These are phyloP conservation scores for Hymenoscyphus fructigenus DNA, from an alignment of 2,329 filamentous ascomycete species.

Conservation along the genomic window DNA sequence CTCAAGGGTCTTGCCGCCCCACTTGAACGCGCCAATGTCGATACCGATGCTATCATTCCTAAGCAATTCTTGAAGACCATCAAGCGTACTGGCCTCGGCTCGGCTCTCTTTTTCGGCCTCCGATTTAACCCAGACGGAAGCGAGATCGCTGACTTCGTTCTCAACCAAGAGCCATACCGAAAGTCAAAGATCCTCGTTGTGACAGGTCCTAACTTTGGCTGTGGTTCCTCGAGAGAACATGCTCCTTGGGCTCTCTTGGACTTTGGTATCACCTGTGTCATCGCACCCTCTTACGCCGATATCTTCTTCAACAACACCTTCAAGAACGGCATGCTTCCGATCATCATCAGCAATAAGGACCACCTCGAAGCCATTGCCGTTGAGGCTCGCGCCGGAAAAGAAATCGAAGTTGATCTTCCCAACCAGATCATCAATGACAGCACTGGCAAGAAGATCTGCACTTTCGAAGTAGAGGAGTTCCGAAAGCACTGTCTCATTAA, in stretches of 20 bases:
- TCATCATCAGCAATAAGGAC: conserved; percentile 67
- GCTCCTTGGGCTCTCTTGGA: conserved; percentile 96
- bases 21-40: conserved; percentile 84
- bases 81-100: conserved; percentile 91
- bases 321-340: conserved; percentile 98
- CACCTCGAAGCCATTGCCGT: conserved; percentile 69
- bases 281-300: conserved; percentile 85
- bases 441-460: conserved; percentile 69
- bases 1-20: conserved; percentile 87
- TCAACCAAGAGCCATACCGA: conserved; percentile 88
- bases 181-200: conserved; percentile 85
- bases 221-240: conserved; percentile 89
- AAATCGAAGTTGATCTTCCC: conserved; percentile 86
- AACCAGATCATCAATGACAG: conserved; percentile 80
- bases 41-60: conserved; percentile 99
- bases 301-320: conserved; percentile 99
- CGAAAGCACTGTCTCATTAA: conserved; percentile 92
- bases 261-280: conserved; percentile 92
- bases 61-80: conserved; percentile 99
- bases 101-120: conserved; percentile 81
- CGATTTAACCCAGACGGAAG: conserved; percentile 72
- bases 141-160: conserved; percentile 78
- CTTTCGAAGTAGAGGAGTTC: conserved; percentile 90
- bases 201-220: conserved; percentile 93
- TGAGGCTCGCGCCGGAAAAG: conserved; percentile 75